phyloP scores from a whole-genome alignment of 805 yeast species.

The Metschnikowia rubicola region DNA sequence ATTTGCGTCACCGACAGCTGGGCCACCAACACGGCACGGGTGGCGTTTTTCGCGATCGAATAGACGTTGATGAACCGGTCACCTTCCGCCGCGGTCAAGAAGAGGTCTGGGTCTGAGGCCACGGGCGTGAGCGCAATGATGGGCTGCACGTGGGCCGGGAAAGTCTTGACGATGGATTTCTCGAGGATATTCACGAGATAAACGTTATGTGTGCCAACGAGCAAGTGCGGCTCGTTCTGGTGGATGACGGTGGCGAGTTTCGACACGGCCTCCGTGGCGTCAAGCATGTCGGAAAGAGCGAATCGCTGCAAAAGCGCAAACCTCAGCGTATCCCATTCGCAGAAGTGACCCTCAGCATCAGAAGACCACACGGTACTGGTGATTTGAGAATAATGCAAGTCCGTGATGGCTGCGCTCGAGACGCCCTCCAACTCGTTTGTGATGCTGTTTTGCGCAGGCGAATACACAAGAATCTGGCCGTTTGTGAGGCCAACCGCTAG shows the following conservation, averaged over 20 bases:
- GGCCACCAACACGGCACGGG: conserved; percentile 61
- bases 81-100: conserved; percentile 69
- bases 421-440: conserved; percentile 50
- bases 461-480: conserved; percentile 63
- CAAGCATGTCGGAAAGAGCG: conserved; percentile 36
- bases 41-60: conserved; percentile 42
- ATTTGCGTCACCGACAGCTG: conserved; percentile 56
- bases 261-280: conserved; percentile 30
- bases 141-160: conserved; percentile 77
- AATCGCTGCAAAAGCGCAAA: conserved; percentile 42
- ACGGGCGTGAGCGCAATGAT: conserved; percentile 48
- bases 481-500: conserved; percentile 62
- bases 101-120: conserved; percentile 35
- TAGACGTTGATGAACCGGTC: conserved; percentile 82
- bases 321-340: conserved; percentile 57
- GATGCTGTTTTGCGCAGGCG: conserved; percentile 61
- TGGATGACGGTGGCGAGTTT: conserved; percentile 28
- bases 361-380: conserved; percentile 54
- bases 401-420: conserved; percentile 44
- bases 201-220: conserved; percentile 67
- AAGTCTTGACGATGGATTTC: conserved; percentile 43
- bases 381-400: conserved; percentile 42
- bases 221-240: conserved; percentile 40
- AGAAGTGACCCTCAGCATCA: conserved; percentile 55
- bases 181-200: conserved; percentile 45